Base-by-base conservation (phyloP, 768 basidiomycete species). In the Amyloporia xantha region DNA sequence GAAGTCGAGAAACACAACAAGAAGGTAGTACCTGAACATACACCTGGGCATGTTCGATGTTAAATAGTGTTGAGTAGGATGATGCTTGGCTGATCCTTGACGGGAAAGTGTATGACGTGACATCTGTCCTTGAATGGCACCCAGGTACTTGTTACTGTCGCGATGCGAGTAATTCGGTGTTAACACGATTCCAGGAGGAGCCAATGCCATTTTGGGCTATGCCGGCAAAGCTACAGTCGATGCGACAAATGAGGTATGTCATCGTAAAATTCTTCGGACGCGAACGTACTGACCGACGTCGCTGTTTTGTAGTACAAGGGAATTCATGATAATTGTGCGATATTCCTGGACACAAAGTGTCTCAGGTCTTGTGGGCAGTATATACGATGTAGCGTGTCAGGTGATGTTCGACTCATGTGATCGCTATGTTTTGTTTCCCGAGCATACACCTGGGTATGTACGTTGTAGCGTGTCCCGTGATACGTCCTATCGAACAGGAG, bases 1-100 rank as follows among this genome's bases (percentile, higher is more conserved):
- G 69, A 71, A 45, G 65, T 71, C 23, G 64, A 63, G 27, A 67
- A 69, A 62, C 69, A 78, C 56, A 71, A 73, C 62, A 71, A 57
- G 26, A 64, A 41, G 52, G 57, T 49, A 10, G 11, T 20, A 11
- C 9, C 10, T 24, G 27, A 33, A 11, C 24, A 44, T 23, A 6
- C 7, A 19, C 20, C 7, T 40, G 9, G 17, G 20, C 20, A 19
- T 40, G 17, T 19, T 40, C 12, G n/a, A 40, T 40, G 19, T 6
- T 17, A 21, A 40, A 21, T n/a, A 17, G 17, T 19, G 5, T 20
- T 39, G 9, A 23, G 12, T 35, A 73, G 62, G 66, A 71, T 19
- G 73, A 76, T 54, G 68, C 67, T 50, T 55, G 54, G 54, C 27
- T 55, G 15, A 55, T 55, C 25, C 21, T 55, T 33, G 51, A 55